Evolutionary conservation across 2,329 filamentous ascomycete species (phyloP).

Genomic region (Colletotrichum euphorbiae): DNA sequence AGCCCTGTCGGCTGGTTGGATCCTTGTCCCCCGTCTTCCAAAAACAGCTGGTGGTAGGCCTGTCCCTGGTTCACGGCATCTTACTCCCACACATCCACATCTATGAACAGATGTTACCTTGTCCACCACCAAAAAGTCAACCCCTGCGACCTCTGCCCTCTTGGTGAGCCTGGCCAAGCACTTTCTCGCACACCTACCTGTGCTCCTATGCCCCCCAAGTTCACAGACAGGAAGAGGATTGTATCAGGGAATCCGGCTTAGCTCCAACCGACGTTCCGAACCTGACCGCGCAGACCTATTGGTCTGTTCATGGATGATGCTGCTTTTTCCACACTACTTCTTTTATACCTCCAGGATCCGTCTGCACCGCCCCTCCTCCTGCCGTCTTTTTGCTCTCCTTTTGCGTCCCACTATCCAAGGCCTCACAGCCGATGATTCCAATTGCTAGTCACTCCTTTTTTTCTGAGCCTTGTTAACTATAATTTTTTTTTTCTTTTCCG

Average conservation of each 20-base stretch:
- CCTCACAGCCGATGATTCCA: constrained; percentile 51
- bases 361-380: constrained; percentile 61
- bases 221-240: constrained; percentile 51
- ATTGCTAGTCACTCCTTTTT: constrained; percentile 65
- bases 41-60: constrained; percentile 46
- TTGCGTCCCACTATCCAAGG: constrained; percentile 56
- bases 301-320: constrained; percentile 53
- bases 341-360: constrained; percentile 64
- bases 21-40: constrained; percentile 47
- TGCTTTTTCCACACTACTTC: constrained; percentile 57
- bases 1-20: constrained; percentile 45
- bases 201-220: constrained; percentile 41
- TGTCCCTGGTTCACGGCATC: constrained; percentile 48
- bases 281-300: constrained; percentile 57
- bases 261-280: constrained; percentile 64
- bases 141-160: constrained; percentile 40
- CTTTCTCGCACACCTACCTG: constrained; percentile 42
- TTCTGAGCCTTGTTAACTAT: constrained; percentile 45
- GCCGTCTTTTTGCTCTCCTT: constrained; percentile 54
- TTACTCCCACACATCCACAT: constrained; percentile 52
- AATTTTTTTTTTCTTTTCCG: constrained; percentile 41
- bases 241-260: constrained; percentile 64
- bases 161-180: constrained; percentile 40
- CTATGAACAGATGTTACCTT: constrained; percentile 56
- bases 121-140: constrained; percentile 37